Conservation (phyloP, 805 yeast species). For the Hemisphaericaspora nanyangensis region DNA sequence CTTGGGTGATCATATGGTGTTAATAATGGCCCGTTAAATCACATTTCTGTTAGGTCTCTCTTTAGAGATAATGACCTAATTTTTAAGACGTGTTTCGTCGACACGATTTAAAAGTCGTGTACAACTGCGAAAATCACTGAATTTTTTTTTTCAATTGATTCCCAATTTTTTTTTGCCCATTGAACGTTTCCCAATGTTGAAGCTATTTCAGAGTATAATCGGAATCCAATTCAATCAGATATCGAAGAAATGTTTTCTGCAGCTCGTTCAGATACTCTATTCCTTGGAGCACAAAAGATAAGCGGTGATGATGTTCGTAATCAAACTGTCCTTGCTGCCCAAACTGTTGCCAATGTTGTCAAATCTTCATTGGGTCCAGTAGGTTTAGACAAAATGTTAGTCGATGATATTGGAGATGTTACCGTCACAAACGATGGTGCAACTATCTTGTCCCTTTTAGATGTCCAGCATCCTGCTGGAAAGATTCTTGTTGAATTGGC, state of each 20-base stretch:
- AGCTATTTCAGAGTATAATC: neutral
- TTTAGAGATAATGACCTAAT: too few species aligned
- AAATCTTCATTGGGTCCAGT: constrained; percentile 97
- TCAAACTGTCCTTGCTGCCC: constrained; percentile 94
- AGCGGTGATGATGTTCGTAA: constrained; percentile 96
- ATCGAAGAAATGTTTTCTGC: constrained; percentile 62
- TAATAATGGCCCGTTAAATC: too few species aligned
- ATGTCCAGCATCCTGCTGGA: constrained; percentile 99
- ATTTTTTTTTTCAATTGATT: neutral
- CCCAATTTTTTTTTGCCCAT: neutral
- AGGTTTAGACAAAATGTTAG: constrained; percentile 97
- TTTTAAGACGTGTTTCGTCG: too few species aligned
- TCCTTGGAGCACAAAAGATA: constrained; percentile 92
- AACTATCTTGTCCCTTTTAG: constrained; percentile 82
- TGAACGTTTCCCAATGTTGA: too few species aligned
- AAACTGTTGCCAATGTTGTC: constrained; percentile 76
- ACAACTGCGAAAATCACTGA: neutral
- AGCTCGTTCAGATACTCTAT: constrained; percentile 87
- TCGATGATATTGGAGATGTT: constrained; percentile 98
- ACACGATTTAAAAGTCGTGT: too few species aligned
- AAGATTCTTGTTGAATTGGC: constrained; percentile 95
- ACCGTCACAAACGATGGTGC: constrained; percentile 99
- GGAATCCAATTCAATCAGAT: too few species aligned
- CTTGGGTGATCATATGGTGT: too few species aligned
- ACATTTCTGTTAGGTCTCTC: too few species aligned